Evolutionary conservation across 441 rosid species (phyloP).

Genomic region (Populus hybrid): DNA sequence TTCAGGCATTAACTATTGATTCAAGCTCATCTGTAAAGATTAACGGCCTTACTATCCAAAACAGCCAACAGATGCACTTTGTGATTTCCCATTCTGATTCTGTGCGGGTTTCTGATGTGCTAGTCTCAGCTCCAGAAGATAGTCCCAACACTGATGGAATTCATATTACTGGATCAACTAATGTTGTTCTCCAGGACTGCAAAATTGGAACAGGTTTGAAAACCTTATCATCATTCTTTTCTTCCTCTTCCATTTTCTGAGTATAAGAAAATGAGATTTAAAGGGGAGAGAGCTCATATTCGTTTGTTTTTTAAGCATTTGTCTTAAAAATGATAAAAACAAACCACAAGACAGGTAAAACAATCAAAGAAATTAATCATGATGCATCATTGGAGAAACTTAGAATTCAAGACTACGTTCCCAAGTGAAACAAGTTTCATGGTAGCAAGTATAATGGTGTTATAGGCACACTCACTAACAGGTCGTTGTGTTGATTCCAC

Average conservation of each 20-base stretch:
- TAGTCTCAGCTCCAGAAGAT: slow-evolving; percentile 79
- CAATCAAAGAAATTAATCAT: not conserved
- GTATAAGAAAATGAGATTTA: not conserved
- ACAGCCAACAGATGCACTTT: slow-evolving; percentile 96
- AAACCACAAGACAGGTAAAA: not conserved
- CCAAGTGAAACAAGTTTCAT: not conserved
- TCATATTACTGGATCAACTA: slow-evolving; percentile 79
- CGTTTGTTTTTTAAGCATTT: not conserved
- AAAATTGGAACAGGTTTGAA: slow-evolving; percentile 91
- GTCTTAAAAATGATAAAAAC: not conserved
- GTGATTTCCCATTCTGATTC: slow-evolving; percentile 62
- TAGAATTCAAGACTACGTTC: not conserved
- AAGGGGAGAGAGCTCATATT: not conserved
- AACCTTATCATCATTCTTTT: slow-evolving; percentile 12
- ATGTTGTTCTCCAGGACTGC: slow-evolving; percentile 74
- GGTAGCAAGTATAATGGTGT: not conserved
- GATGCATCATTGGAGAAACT: not conserved
- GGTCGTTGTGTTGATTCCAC: slow-evolving; percentile 13
- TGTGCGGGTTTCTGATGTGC: slow-evolving; percentile 59
- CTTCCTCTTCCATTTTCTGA: not conserved
- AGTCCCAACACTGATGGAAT: slow-evolving; percentile 98
- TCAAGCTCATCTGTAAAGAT: slow-evolving; percentile 74
- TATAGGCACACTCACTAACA: not conserved
- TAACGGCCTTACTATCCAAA: slow-evolving; percentile 70
- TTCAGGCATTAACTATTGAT: slow-evolving; percentile 90